Evolutionary conservation across 139 green algal genomes (phyloP), one percentile per base, ranked within the genome.

Genomic region (Closterium sp.): DNA sequence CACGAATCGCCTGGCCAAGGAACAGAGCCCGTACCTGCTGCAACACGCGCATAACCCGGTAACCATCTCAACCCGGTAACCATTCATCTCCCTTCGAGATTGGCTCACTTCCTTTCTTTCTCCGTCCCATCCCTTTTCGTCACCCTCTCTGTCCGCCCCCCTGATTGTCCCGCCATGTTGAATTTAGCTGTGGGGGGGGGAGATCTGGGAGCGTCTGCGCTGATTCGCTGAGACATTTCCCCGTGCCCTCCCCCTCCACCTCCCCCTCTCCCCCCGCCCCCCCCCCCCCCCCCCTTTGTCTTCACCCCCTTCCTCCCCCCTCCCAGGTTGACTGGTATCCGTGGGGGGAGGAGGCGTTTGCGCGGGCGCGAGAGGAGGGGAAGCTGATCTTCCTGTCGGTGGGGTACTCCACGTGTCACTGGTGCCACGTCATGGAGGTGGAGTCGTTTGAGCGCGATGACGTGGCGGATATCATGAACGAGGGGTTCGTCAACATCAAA

Each of bases 301-400:
- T 9, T 86, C 87, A 25, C 6, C 85, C 8, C 3, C 64, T 84
- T 25, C 9, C 87, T 34, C 4, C 5, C 23, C 28, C 85, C 30
- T 6, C 30, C 6, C 93, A 98, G 96, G 96, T 98, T 33, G 96
- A 98, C 34, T 98, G 97, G 97, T 98, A 97, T 85, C 95, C 97
- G 0, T 98, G 97, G 97, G 94, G 95, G 5, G 90, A 96, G 55
- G 97, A 98, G 86, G 97, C 97, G 0, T 97, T 98, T 85, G 93
- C 95, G 0, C 94, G 93, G 36, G 97, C 97, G 0, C 64, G 85
- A 30, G 9, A 32, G 28, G 93, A 97, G 89, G 92, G 97, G 90
- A 97, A 97, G 85, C 97, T 97, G 32, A 98, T 98, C 28, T 99
- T 98, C 84, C 94, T 98, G 35, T 97, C 95, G 0, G 90, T 93